Evolutionary conservation across 257 asterid species (phyloP).

Genomic region (Solanum clarkiae): DNA sequence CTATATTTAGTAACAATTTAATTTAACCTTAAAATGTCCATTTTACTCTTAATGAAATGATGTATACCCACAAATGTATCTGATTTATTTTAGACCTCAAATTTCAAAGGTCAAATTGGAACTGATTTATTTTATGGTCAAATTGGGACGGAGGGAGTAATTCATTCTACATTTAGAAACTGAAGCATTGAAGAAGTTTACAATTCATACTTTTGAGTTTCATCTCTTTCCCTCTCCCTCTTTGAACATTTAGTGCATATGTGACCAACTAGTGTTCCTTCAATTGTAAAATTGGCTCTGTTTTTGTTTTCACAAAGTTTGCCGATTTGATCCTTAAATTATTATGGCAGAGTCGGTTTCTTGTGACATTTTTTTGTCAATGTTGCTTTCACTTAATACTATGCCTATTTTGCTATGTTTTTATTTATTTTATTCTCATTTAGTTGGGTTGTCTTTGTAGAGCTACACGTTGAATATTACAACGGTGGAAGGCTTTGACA

Average conservation of each 20-base stretch:
- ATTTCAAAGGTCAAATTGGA: no score
- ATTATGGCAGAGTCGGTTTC: neutral
- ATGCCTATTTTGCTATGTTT: neutral
- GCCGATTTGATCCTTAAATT: neutral
- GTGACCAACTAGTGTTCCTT: neutral
- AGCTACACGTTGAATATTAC: conserved; percentile 95
- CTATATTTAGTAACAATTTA: no score
- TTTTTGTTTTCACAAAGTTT: neutral
- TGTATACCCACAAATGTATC: no score
- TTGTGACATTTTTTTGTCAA: neutral
- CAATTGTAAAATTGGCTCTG: neutral
- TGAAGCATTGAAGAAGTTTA: neutral
- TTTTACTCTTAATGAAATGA: no score
- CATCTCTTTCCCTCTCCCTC: neutral
- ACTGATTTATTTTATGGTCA: no score
- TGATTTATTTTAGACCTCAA: no score
- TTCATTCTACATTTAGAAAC: neutral
- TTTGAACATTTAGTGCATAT: neutral
- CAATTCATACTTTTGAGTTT: neutral
- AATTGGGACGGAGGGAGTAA: no score
- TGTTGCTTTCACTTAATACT: neutral
- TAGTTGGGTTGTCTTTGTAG: conserved; percentile 29
- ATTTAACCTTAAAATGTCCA: no score
- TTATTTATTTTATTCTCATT: neutral
- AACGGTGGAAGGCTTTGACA: conserved; percentile 89